Percentiles rank a stretch among this genome's conserved stretches.
These are phyloP conservation scores for Nicotiana rustica DNA, from an alignment of 305 asterid genomes.

Conservation along the genomic window DNA sequence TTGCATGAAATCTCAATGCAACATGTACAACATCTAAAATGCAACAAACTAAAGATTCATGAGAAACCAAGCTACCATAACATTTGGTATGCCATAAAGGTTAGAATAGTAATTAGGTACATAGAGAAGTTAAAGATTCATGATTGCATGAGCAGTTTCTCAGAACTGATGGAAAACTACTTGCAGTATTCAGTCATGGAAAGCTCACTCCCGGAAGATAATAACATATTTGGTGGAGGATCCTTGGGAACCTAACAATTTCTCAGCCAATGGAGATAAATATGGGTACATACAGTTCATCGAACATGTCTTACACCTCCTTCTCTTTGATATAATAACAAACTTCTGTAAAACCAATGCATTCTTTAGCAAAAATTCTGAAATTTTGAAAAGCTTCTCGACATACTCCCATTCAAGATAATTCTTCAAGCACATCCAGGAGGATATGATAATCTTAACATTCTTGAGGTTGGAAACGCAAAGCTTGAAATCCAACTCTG, in stretches of 20 bases:
- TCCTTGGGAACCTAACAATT: background rate
- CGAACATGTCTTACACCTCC: background rate
- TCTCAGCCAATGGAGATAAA: background rate
- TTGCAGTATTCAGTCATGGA: background rate
- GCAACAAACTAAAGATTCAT: background rate
- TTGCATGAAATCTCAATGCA: background rate
- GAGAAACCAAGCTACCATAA: background rate
- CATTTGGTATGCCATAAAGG: background rate
- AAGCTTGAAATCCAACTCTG: background rate
- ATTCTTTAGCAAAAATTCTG: background rate
- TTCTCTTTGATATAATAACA: conserved; percentile 6
- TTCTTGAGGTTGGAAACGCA: conserved; percentile 2
- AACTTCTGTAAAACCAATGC: background rate
- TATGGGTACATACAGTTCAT: background rate
- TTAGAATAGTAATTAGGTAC: background rate
- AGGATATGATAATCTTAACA: background rate
- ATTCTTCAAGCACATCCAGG: background rate
- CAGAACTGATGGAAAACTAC: too few relatives aligned
- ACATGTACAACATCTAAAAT: background rate
- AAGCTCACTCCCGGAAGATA: background rate
- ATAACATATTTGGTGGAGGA: background rate
- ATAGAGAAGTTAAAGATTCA: conserved; percentile 9
- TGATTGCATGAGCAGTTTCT: background rate
- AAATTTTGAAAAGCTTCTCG: background rate
- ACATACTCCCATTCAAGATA: background rate